Percentiles rank a stretch among this genome's conserved stretches.
Evolutionary conservation across 176 grass and related monocot genomes (phyloP).

Genomic region (Rhynchospora pubera): DNA sequence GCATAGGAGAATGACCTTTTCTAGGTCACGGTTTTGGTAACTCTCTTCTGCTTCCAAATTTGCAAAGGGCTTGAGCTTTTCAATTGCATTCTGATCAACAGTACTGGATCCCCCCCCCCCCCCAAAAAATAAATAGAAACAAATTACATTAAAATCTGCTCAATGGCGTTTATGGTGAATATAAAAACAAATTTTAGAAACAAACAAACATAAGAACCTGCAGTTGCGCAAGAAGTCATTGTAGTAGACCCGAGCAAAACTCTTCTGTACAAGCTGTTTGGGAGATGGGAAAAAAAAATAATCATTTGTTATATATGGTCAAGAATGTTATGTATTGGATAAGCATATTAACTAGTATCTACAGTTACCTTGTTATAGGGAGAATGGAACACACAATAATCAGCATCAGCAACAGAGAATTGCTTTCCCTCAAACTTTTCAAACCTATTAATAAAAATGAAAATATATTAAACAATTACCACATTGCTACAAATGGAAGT

Average conservation of each 20-base stretch:
- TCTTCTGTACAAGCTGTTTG: conserved; percentile 90
- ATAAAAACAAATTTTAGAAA: neutral
- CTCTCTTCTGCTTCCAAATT: conserved; percentile 46
- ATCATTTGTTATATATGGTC: neutral
- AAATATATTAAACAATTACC: conserved; percentile 10
- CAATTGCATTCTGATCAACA: conserved; percentile 55
- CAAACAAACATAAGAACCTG: conserved; percentile 41
- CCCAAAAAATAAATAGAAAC: conserved; percentile 14
- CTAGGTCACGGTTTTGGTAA: conserved; percentile 54
- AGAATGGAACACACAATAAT: conserved; percentile 97
- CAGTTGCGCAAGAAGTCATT: conserved; percentile 79
- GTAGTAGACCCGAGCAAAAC: conserved; percentile 82
- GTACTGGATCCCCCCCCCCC: conserved; percentile 42
- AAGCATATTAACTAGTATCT: conserved; percentile 5
- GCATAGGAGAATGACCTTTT: conserved; percentile 40
- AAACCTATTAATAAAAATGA: conserved; percentile 44
- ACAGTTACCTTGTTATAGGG: conserved; percentile 87
- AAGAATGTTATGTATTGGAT: neutral
- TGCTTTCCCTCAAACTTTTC: conserved; percentile 64
- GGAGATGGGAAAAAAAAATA: conserved; percentile 7
- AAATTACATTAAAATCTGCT: neutral
- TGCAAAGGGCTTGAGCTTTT: conserved; percentile 58
- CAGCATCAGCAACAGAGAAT: conserved; percentile 75
- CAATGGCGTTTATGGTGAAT: neutral
- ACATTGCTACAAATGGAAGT: neutral